These are phyloP conservation scores for Plasmodium vivax DNA, from an alignment of 169 alveolate species.

Conservation along the genomic window DNA sequence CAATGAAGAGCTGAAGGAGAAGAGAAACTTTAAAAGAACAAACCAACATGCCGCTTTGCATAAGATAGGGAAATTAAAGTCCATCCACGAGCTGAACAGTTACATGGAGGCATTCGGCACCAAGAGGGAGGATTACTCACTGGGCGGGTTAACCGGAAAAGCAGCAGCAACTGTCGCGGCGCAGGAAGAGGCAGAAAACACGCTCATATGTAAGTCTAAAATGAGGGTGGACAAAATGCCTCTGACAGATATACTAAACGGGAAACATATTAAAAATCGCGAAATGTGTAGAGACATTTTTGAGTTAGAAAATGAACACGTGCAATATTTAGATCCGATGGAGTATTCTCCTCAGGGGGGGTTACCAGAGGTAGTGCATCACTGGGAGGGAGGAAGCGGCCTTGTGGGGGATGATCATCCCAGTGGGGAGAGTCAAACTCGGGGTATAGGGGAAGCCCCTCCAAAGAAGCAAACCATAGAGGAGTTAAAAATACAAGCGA, in stretches of 20 bases:
- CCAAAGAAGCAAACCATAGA: neutral
- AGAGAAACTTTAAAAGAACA: slow-evolving; percentile 21
- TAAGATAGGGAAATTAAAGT: slow-evolving; percentile 18
- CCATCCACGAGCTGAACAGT: neutral
- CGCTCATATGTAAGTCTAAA: slow-evolving; percentile 25
- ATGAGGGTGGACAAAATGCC: slow-evolving; percentile 25
- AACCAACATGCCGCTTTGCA: neutral
- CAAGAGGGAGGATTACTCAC: neutral
- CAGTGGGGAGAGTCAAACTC: neutral
- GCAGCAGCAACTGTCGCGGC: neutral
- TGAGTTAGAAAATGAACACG: slow-evolving; percentile 51
- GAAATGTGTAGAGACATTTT: slow-evolving; percentile 19
- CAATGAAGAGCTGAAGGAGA: slow-evolving; percentile 39
- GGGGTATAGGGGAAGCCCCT: neutral
- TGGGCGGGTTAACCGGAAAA: neutral
- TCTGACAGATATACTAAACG: slow-evolving; percentile 53
- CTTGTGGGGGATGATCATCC: neutral
- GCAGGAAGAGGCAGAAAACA: neutral
- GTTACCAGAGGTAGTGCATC: neutral
- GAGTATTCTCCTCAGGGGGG: neutral
- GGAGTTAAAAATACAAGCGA: neutral
- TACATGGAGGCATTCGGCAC: neutral
- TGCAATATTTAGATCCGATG: slow-evolving; percentile 30
- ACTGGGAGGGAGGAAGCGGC: neutral
- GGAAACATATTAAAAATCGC: slow-evolving; percentile 14